phyloP scores from a whole-genome alignment of 140 eudicot genomes.

The Anethum foeniculum region DNA sequence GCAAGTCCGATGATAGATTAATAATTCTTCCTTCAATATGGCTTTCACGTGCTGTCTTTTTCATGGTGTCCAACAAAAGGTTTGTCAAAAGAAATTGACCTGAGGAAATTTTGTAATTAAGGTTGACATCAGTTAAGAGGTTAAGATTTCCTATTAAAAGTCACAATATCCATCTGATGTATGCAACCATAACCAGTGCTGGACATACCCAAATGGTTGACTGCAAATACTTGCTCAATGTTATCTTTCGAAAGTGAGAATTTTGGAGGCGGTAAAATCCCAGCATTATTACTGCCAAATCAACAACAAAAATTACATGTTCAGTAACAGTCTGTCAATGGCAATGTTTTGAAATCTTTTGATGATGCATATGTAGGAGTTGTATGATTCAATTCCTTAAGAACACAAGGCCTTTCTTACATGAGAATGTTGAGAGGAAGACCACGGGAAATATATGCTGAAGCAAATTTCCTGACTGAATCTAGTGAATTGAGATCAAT shows the following conservation, averaged over 20 bases:
- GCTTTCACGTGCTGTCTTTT: slow-evolving; percentile 49
- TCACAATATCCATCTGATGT: background rate
- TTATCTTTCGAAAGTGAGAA: slow-evolving; percentile 58
- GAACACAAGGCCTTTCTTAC: slow-evolving; percentile 20
- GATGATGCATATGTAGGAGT: background rate
- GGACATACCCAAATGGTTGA: slow-evolving; percentile 56
- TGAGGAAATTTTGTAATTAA: slow-evolving; percentile 7
- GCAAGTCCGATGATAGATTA: slow-evolving; percentile 64
- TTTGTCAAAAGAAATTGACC: slow-evolving; percentile 83
- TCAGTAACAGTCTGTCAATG: background rate
- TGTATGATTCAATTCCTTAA: background rate
- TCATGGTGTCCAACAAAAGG: slow-evolving; percentile 72
- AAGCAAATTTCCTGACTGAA: slow-evolving; percentile 64
- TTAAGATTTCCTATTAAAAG: too few relatives aligned
- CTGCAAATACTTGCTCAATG: slow-evolving; percentile 68
- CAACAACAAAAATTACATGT: background rate
- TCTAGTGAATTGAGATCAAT: slow-evolving; percentile 59
- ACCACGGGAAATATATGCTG: slow-evolving; percentile 54
- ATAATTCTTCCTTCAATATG: slow-evolving; percentile 76
- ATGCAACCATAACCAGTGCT: background rate
- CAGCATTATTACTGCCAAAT: slow-evolving; percentile 65
- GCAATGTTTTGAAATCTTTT: background rate
- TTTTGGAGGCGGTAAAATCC: slow-evolving; percentile 60
- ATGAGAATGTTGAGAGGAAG: slow-evolving; percentile 77
- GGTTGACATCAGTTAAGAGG: background rate